Conservation (phyloP, 495 filamentous ascomycete species). For the Penicillium canescens region DNA sequence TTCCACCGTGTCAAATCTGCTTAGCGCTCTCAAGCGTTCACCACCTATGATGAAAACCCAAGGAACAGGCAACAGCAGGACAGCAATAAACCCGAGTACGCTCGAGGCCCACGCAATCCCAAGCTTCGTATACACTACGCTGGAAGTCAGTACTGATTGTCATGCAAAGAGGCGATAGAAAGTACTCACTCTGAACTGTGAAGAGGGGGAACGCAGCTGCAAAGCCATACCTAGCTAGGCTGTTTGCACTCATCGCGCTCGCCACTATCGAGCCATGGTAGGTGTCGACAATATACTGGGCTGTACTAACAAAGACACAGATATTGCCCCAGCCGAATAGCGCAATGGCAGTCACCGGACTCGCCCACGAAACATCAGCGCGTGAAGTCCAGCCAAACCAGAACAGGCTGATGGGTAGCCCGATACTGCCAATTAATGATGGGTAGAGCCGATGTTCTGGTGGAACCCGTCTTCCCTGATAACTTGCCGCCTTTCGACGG, state of each 20-base stretch:
- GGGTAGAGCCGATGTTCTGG: constrained; percentile 60
- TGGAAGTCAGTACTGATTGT: not conserved
- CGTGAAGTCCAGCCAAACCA: constrained; percentile 52
- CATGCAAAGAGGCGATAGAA: not conserved
- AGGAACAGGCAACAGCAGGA: constrained; percentile 57
- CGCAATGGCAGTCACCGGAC: constrained; percentile 51
- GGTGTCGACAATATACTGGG: constrained; percentile 57
- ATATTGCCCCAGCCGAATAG: constrained; percentile 70
- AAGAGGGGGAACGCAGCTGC: constrained; percentile 69
- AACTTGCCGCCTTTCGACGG: constrained; percentile 4
- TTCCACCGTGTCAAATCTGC: constrained; percentile 14
- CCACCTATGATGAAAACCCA: constrained; percentile 25
- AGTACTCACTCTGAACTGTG: constrained; percentile 52
- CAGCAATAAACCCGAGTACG: constrained; percentile 56
- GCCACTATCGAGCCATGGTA: constrained; percentile 42
- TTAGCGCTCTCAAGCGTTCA: constrained; percentile 12
- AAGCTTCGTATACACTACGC: constrained; percentile 55
- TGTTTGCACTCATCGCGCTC: constrained; percentile 44
- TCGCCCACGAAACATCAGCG: constrained; percentile 34
- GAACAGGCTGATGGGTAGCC: constrained; percentile 52
- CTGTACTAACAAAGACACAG: constrained; percentile 50
- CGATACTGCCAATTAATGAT: constrained; percentile 59
- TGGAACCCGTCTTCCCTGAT: constrained; percentile 38
- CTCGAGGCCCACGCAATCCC: constrained; percentile 61
- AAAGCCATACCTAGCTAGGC: constrained; percentile 60